Base-by-base conservation (phyloP, 306 rosid genomes). In the Potentilla sterilis region DNA sequence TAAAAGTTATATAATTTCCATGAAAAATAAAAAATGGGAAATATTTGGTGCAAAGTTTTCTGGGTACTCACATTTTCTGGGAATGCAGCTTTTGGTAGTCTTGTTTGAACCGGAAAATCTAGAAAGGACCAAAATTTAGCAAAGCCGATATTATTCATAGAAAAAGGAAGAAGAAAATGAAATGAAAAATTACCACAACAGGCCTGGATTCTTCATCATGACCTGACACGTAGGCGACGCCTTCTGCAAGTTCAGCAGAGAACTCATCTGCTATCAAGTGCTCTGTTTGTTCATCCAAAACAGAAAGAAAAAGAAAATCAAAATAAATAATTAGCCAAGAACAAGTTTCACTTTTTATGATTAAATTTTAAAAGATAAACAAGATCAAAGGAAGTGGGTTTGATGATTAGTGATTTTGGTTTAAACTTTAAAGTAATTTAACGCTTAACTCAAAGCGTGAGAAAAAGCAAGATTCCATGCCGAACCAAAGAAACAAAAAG, bases 181-280 rank as follows among this genome's bases (percentile, higher is more conserved):
- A 34, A 15, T 52, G 2, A 14, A n/a, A 6, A 76, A 67, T 80
- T 89, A 94, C 99, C 90, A 92, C 4, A 83, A 95, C 89, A 16
- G 99, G 99, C 70, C 97, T 88, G 34, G 91, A 88, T 76, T 95
- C 97, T 24, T 95, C 97, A 63, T 95, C 99, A 55, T 92, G 93
- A 34, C 99, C 99, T 6, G 97, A 90, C 2, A 90, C 89, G 74
- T 90, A 95, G 37, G 99, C 99, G 68, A 90, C 88, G 0, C 99
- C 99, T 7, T 95, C 99, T 41, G 97, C 89, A 3, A 95, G 91
- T 79, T 95, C 99, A 22, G 96, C 91, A 37, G 99, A 95, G 89
- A 95, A 95, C 82, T 95, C 97, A 77, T 95, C 99, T 15, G 99
- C 99, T 82, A 92, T 92, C 75, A 95, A 80, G 80, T 86, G 80